Base-by-base conservation (phyloP, 2,329 filamentous ascomycete species). In the Penicillium sp. region DNA sequence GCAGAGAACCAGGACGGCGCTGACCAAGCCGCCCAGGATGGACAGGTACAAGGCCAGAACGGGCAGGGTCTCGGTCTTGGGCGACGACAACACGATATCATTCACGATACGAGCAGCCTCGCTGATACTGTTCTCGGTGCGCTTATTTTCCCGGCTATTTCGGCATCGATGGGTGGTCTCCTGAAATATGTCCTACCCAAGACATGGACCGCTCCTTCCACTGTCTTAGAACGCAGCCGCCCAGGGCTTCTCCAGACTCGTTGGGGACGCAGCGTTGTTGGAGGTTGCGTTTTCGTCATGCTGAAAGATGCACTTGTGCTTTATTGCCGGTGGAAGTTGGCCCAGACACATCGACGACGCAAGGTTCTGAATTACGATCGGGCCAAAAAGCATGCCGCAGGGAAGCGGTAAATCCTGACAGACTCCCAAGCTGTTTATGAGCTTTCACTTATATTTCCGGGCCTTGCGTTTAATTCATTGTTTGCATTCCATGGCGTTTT, bases 231-330 rank as follows among this genome's bases (percentile, higher is more conserved):
- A 41, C 65, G 68, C 24, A 68, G 77, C 29, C 77, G 81, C 3
- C 83, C 83, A 0, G 87, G 89, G 0, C 77, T 97, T 21, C 71
- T 99, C 26, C 89, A 94, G 66, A 84, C 89, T 61, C 85, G 87
- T 52, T 97, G 94, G 91, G 94, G 91, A 1, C 81, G 94, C 49
- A 97, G 90, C 64, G 78, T 99, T 2, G 81, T 94, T 1, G 94
- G 94, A 1, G 94, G 94, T 0, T 94, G 90, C 67, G 74, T 96
- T 17, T 96, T 93, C 64, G 86, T 97, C 13, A 86, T 96, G 8
- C 71, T 96, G 46, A 94, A 93, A 70, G 85, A 87, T 68, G 81
- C 81, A 6, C 62, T 87, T 27, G 73, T 84, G 61, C 71, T 87
- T 2, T 87, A 87, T 62, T 84, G 75, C 43, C 71, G 76, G 50